Base-by-base conservation (phyloP, 257 asterid species). In the Verbena officinalis region DNA sequence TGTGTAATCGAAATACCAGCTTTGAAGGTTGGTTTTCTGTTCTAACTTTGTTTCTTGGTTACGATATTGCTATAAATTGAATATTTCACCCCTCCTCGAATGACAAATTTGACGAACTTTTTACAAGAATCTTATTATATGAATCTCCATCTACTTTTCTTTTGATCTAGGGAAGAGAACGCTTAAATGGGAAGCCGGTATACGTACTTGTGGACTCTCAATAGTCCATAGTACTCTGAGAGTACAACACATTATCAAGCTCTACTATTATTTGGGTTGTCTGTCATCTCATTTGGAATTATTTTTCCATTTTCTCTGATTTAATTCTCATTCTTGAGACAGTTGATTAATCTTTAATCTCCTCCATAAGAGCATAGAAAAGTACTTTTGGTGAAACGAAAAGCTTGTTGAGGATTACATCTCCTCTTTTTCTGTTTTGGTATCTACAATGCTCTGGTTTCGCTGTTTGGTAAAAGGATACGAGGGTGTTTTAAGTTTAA, bases 1-100 rank as follows among this genome's bases (percentile, higher is more conserved):
- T 86, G 96, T 50, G 83, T 88, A 66, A 86, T 86, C 53, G 96
- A 82, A 78, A 78, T 88, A 71, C 96, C 96, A 24, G 88, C 80
- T 24, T 74, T 88, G 19, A 81, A 87, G 92, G 95, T 87, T 21
- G 31, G 23, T 33, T 9, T 58, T 8, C 20, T 39, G 4, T 45
- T 17, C 7, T 39, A n/a, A 39, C n/a, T n/a, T n/a, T n/a, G n/a
- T n/a, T n/a, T n/a, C n/a, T n/a, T n/a, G n/a, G n/a, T n/a, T n/a
- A n/a, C n/a, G n/a, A n/a, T n/a, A n/a, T n/a, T n/a, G n/a, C n/a
- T n/a, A 2, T 39, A 9, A 9, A 39, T 4, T 3, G 2, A 1
- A 36, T 36, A 11, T 36, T 36, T 1, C 9, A 8, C 9, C 5
- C 42, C 9, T 36, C 1, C 12, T 39, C 44, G 2, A 39, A n/a